These are phyloP conservation scores for Talaromyces borbonicus DNA, from an alignment of 495 filamentous ascomycete genomes.

Conservation along the genomic window DNA sequence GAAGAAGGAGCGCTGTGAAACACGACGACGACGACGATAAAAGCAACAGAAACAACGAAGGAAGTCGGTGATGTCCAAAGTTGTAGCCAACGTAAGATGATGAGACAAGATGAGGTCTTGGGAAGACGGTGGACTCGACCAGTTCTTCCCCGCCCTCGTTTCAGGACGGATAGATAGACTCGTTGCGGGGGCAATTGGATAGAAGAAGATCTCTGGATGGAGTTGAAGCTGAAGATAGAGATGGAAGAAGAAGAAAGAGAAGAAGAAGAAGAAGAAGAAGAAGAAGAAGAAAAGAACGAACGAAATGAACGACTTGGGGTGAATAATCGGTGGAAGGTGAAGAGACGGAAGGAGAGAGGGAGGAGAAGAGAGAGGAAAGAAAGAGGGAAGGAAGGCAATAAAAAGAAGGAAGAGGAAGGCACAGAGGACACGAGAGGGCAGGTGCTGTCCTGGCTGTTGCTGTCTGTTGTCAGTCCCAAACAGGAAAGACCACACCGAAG, in stretches of 20 bases:
- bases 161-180: too few species aligned
- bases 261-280: slow-evolving; percentile 9
- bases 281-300: slow-evolving; percentile 14
- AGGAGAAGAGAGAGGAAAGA: slow-evolving; percentile 2
- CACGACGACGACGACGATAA: too few species aligned
- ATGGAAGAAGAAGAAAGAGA: not conserved
- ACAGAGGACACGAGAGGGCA: not conserved
- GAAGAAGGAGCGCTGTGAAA: slow-evolving; percentile 3
- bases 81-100: not conserved
- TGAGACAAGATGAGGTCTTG: not conserved
- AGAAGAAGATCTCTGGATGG: not conserved
- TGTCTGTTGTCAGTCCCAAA: too few species aligned
- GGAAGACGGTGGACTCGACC: too few species aligned
- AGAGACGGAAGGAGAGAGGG: slow-evolving; percentile 5
- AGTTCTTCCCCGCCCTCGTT: too few species aligned
- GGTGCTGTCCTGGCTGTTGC: too few species aligned
- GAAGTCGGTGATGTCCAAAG: slow-evolving; percentile 4
- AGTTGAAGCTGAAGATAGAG: slow-evolving; percentile 7
- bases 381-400: slow-evolving; percentile 9
- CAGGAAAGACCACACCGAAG: too few species aligned
- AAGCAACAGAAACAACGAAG: not conserved
- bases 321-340: slow-evolving; percentile 5
- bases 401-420: slow-evolving; percentile 5
- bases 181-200: too few species aligned
- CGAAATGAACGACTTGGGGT: slow-evolving; percentile 5